A percentile compares a stretch with the other conserved stretches of the same genome.
phyloP scores from a whole-genome alignment of 306 rosid genomes.

The Coriaria nepalensis region DNA sequence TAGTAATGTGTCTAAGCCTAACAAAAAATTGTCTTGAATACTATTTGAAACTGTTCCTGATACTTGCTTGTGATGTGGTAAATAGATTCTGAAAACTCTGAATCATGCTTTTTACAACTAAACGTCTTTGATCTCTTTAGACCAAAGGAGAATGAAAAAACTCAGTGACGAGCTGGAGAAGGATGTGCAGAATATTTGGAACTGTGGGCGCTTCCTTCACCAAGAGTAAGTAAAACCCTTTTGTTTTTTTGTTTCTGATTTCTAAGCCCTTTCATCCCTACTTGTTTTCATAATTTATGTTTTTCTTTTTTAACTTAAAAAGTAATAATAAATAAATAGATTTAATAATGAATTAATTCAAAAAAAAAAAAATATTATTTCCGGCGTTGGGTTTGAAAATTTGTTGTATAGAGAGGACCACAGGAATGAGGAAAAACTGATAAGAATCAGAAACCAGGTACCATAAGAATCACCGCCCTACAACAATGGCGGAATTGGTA shows the following conservation, averaged over 20 bases:
- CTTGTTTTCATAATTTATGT: too few relatives aligned
- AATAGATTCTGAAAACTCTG: neutral
- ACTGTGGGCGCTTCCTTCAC: slow-evolving; percentile 82
- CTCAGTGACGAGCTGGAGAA: slow-evolving; percentile 53
- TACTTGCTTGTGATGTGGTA: neutral
- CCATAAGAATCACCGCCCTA: too few relatives aligned
- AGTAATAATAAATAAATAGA: neutral
- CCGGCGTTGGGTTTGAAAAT: too few relatives aligned
- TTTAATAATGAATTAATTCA: too few relatives aligned
- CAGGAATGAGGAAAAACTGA: too few relatives aligned
- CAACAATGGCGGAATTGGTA: slow-evolving; percentile 25
- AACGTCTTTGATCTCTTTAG: slow-evolving; percentile 21
- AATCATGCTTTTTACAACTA: neutral
- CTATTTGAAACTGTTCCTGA: too few relatives aligned
- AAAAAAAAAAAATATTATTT: too few relatives aligned
- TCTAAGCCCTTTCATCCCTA: too few relatives aligned
- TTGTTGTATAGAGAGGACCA: too few relatives aligned
- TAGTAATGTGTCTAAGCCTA: too few relatives aligned
- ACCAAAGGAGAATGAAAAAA: slow-evolving; percentile 72
- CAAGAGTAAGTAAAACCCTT: slow-evolving; percentile 51
- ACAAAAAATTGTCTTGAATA: too few relatives aligned
- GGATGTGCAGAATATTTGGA: slow-evolving; percentile 87
- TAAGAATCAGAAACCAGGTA: too few relatives aligned
- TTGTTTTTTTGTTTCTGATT: neutral
- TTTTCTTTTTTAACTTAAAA: neutral